Evolutionary conservation across 192 early-diverging fungal species (phyloP).

Genomic region (Gonapodya prolifera): DNA sequence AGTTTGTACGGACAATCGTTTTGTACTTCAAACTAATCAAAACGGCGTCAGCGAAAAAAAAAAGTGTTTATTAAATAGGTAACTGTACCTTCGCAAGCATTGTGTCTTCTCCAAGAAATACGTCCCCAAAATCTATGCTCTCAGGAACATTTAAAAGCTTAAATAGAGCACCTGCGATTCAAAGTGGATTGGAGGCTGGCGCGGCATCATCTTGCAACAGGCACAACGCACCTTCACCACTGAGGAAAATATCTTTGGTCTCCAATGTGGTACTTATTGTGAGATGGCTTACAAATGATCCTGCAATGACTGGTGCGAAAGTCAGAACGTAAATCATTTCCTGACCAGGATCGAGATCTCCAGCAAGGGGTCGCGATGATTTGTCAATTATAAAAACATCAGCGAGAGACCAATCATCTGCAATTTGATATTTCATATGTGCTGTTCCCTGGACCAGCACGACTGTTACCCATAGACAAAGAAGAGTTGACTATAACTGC

Average conservation of each 20-base stretch:
- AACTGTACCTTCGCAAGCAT: background rate
- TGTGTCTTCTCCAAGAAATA: background rate
- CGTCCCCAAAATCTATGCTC: background rate
- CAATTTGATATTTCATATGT: background rate
- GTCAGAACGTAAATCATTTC: background rate
- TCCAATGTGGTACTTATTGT: background rate
- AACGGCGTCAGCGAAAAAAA: background rate
- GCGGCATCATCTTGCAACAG: too few relatives aligned
- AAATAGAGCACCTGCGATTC: background rate
- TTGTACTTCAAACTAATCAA: background rate
- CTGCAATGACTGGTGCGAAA: background rate
- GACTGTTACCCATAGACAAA: background rate
- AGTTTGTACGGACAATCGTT: background rate
- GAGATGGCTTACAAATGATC: background rate
- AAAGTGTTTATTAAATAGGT: too few relatives aligned
- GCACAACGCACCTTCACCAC: background rate
- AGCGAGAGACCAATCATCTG: background rate
- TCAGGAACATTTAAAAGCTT: background rate
- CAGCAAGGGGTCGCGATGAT: background rate
- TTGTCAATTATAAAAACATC: background rate
- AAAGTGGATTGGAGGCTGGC: background rate
- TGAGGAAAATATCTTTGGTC: background rate
- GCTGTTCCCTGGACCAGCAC: background rate
- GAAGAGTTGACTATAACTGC: background rate
- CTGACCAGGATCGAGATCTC: background rate